phyloP scores from a whole-genome alignment of 176 grass and related monocot species.

The Carex scoparia region DNA sequence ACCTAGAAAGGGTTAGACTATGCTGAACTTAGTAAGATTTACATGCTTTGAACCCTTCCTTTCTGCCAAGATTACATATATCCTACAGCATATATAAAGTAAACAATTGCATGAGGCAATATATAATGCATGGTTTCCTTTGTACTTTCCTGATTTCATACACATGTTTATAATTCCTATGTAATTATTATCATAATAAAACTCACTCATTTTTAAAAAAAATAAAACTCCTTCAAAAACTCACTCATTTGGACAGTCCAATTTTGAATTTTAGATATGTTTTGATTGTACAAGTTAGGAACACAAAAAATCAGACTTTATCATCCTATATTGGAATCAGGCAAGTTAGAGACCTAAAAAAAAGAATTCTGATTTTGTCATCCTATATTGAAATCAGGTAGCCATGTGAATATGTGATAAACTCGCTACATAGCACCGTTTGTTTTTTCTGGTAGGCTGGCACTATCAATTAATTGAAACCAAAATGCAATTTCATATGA shows the following conservation, averaged over 20 bases:
- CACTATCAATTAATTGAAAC: not conserved
- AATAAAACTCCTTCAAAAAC: no score
- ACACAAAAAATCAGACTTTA: not conserved
- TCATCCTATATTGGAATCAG: not conserved
- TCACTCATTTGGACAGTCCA: not conserved
- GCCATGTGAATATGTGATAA: not conserved
- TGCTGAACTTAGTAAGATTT: no score
- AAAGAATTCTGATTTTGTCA: not conserved
- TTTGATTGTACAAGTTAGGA: not conserved
- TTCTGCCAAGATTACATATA: no score
- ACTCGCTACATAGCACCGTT: not conserved
- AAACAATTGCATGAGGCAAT: no score
- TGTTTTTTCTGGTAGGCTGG: not conserved
- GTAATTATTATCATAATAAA: no score
- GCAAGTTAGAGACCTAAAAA: not conserved
- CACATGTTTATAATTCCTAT: no score
- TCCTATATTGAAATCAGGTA: not conserved
- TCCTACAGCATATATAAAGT: no score
- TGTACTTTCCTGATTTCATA: no score
- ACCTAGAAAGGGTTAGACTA: no score
- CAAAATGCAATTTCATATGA: not conserved
- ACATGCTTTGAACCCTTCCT: no score
- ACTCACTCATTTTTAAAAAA: no score
- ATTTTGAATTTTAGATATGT: not conserved
- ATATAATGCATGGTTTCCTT: no score